A percentile compares a stretch with the other conserved stretches of the same genome.
phyloP scores from a whole-genome alignment of 2,329 filamentous ascomycete species.

The Penicillium sclerotigenum region DNA sequence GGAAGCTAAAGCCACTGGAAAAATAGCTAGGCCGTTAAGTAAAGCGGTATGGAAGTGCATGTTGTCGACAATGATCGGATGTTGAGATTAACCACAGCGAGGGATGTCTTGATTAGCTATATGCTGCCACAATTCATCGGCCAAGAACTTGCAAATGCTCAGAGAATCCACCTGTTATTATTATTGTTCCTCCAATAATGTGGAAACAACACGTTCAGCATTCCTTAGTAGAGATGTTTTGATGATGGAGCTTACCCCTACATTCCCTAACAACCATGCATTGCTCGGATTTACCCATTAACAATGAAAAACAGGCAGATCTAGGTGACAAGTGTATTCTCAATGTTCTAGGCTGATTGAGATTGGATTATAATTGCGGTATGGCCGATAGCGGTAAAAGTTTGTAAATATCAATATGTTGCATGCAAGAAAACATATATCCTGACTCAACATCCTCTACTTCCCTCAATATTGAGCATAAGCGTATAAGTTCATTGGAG shows the following conservation, averaged over 20 bases:
- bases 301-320: not conserved
- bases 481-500: not conserved
- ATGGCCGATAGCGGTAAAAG: not conserved
- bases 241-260: not conserved
- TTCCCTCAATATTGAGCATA: not conserved
- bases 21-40: slow-evolving; percentile 6
- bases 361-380: too few species aligned
- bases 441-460: not conserved
- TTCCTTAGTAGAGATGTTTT: not conserved
- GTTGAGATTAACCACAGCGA: not conserved
- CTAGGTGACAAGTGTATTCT: too few species aligned
- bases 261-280: not conserved
- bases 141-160: not conserved
- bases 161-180: not conserved
- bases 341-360: fast-evolving
- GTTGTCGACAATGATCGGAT: not conserved
- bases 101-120: not conserved
- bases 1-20: slow-evolving; percentile 11
- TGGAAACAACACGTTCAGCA: not conserved
- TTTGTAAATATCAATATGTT: too few species aligned
- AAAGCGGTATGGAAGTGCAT: slow-evolving; percentile 11
- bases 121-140: not conserved
- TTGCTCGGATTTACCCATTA: not conserved
- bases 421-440: not conserved
- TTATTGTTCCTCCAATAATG: not conserved